phyloP scores from a whole-genome alignment of 208 protist genomes.

The Crithidia bombi region DNA sequence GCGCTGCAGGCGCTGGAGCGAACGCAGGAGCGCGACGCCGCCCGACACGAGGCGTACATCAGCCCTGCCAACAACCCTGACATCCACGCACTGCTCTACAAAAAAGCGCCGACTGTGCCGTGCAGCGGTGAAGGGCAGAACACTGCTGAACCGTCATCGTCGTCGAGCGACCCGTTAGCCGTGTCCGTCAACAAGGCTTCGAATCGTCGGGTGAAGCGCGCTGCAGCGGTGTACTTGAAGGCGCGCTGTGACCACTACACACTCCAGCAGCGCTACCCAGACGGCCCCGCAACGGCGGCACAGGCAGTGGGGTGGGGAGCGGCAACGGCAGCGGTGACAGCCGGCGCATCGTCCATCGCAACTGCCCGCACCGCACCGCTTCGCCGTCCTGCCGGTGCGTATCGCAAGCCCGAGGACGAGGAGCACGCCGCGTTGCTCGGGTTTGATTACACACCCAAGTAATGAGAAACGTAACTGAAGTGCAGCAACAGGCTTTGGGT shows the following conservation, averaged over 20 bases:
- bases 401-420: constrained; percentile 61
- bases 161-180: neutral
- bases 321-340: constrained; percentile 7
- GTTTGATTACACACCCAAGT: constrained; percentile 56
- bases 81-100: constrained; percentile 49
- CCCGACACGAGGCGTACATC: constrained; percentile 39
- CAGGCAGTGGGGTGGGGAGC: constrained; percentile 61
- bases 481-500: neutral
- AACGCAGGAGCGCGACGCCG: constrained; percentile 46
- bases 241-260: constrained; percentile 36
- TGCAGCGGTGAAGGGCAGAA: too few species aligned
- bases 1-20: constrained; percentile 39
- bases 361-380: neutral
- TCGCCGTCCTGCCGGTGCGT: constrained; percentile 27
- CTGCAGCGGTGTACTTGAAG: constrained; percentile 44
- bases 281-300: constrained; percentile 48
- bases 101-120: constrained; percentile 16
- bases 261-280: constrained; percentile 52
- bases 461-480: neutral
- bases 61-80: constrained; percentile 50
- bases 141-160: neutral
- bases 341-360: neutral
- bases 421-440: constrained; percentile 65
- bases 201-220: neutral
- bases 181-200: neutral